These are phyloP conservation scores for Blepharisma stoltei DNA, from an alignment of 73 alveolate genomes.

Conservation along the genomic window DNA sequence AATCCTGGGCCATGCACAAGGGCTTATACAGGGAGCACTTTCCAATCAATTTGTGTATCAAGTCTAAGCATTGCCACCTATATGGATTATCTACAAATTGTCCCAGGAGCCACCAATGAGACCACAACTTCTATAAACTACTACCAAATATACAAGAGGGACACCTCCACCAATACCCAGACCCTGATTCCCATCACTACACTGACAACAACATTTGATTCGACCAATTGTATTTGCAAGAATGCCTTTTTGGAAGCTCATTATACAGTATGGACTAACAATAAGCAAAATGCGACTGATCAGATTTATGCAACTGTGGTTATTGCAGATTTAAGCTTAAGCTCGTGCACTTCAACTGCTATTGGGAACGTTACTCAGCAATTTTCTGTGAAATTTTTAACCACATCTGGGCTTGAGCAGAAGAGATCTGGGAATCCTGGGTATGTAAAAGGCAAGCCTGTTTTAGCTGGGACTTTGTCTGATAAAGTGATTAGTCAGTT, in stretches of 20 bases:
- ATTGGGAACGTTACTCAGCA: not conserved
- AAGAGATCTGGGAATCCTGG: constrained; percentile 4
- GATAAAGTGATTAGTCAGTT: not conserved
- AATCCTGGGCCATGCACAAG: no score
- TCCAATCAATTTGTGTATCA: no score
- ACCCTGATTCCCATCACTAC: not conserved
- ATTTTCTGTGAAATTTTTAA: not conserved
- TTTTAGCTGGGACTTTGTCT: not conserved
- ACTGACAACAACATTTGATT: not conserved
- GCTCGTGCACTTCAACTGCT: not conserved
- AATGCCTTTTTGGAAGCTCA: not conserved
- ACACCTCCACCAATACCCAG: not conserved
- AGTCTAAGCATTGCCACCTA: no score
- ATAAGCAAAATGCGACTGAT: not conserved
- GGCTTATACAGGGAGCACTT: no score
- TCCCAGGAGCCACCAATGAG: no score
- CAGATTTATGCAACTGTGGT: not conserved
- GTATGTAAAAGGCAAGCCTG: constrained; percentile 5
- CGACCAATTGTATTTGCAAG: not conserved
- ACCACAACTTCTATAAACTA: no score
- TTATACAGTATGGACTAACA: not conserved
- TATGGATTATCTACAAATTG: no score
- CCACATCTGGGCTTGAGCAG: not conserved
- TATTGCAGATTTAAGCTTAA: not conserved
- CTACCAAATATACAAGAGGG: no score